Percentiles rank a stretch among this genome's conserved stretches.
Conservation (phyloP, 257 asterid species). For the Capsicum baccatum region DNA sequence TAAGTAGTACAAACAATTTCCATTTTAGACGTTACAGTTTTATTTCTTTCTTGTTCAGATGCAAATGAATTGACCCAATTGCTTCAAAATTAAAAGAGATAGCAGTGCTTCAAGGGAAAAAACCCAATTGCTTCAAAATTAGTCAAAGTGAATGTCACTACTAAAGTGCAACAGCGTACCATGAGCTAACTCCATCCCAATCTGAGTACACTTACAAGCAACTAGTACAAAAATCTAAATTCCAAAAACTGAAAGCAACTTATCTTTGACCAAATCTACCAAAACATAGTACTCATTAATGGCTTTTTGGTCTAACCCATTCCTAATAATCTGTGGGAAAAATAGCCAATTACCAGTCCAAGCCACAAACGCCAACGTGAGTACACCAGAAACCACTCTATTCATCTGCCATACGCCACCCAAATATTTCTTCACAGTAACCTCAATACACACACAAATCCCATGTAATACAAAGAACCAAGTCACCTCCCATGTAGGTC, state of each 20-base stretch:
- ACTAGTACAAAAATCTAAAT: background rate
- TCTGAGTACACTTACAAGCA: background rate
- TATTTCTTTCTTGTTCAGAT: no score
- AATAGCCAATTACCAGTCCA: constrained; percentile 66
- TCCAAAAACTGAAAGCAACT: background rate
- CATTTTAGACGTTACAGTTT: no score
- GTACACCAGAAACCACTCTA: constrained; percentile 44
- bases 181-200: background rate
- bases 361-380: constrained; percentile 61
- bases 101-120: no score
- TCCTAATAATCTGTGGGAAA: constrained; percentile 61
- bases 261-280: background rate
- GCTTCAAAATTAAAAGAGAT: no score
- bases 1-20: no score
- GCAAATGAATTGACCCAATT: no score
- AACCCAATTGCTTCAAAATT: no score
- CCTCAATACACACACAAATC: constrained; percentile 49
- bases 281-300: constrained; percentile 47
- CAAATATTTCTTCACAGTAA: constrained; percentile 39
- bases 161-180: no score
- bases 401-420: constrained; percentile 40
- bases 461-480: constrained; percentile 65
- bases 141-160: no score
- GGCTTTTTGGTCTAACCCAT: constrained; percentile 49
- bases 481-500: constrained; percentile 75